Percentiles rank a stretch among this genome's conserved stretches.
phyloP scores from a whole-genome alignment of 1,139 yeast species.

The Candida sp. region DNA sequence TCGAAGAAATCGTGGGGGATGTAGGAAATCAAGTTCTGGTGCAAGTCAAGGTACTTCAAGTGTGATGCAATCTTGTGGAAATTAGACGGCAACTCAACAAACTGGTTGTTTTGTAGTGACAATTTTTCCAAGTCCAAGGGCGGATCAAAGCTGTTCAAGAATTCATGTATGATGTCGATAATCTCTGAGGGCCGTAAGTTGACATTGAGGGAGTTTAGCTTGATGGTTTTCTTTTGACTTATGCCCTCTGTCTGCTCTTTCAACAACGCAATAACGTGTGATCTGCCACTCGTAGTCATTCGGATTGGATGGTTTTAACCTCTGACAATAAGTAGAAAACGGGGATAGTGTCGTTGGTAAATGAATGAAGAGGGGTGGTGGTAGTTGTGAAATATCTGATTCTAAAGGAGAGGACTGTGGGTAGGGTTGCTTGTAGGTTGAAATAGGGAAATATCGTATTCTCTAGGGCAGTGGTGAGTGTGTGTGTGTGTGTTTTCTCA shows the following conservation, averaged over 20 bases:
- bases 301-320: background rate
- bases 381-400: too few species aligned
- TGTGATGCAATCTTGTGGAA: slow-evolving; percentile 46
- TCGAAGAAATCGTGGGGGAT: slow-evolving; percentile 48
- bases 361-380: too few species aligned
- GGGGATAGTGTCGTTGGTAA: too few species aligned
- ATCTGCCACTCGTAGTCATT: slow-evolving; percentile 4
- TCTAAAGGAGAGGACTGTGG: too few species aligned
- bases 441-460: too few species aligned
- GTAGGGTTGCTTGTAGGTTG: too few species aligned
- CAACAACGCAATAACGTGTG: slow-evolving; percentile 13
- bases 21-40: slow-evolving; percentile 56
- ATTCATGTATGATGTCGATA: slow-evolving; percentile 30
- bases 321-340: background rate
- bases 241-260: slow-evolving; percentile 30
- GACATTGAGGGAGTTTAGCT: slow-evolving; percentile 19
- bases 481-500: too few species aligned
- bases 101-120: slow-evolving; percentile 54
- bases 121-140: slow-evolving; percentile 53
- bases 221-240: slow-evolving; percentile 24
- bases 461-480: too few species aligned
- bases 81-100: slow-evolving; percentile 52
- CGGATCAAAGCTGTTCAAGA: slow-evolving; percentile 27
- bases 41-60: slow-evolving; percentile 68
- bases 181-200: slow-evolving; percentile 18